These are phyloP conservation scores for Hordeum vulgare DNA, from an alignment of 176 grass and related monocot genomes.

Conservation along the genomic window DNA sequence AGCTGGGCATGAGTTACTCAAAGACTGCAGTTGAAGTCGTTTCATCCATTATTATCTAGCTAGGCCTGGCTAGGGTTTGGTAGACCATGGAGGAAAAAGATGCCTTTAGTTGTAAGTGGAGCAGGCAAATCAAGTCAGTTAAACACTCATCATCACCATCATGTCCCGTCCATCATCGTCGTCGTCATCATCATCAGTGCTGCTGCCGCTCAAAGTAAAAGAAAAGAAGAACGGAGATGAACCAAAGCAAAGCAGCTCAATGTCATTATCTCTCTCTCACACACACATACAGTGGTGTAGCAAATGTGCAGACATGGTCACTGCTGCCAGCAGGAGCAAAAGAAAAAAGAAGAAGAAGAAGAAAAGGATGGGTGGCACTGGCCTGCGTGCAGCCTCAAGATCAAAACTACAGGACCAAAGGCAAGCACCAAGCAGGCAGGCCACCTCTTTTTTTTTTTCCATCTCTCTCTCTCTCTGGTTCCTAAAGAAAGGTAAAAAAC, in stretches of 20 bases:
- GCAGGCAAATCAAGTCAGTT: slow-evolving; percentile 26
- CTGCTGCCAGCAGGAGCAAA: slow-evolving; percentile 28
- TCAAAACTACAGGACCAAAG: slow-evolving; percentile 46
- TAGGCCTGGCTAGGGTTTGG: not conserved
- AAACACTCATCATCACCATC: slow-evolving; percentile 3
- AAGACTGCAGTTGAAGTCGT: not conserved
- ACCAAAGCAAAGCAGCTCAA: slow-evolving; percentile 46
- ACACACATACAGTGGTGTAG: not conserved
- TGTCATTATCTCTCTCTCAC: slow-evolving; percentile 39
- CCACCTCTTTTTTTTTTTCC: not conserved
- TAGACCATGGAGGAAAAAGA: not conserved
- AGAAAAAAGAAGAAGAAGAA: not conserved
- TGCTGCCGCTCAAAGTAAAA: not conserved
- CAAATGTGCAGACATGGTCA: slow-evolving; percentile 46
- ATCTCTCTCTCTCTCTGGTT: not conserved
- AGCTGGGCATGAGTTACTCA: not conserved
- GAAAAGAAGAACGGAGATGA: slow-evolving; percentile 25
- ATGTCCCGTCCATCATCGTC: slow-evolving; percentile 4
- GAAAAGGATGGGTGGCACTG: slow-evolving; percentile 14
- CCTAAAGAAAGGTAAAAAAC: not conserved
- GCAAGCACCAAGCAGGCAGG: slow-evolving; percentile 10
- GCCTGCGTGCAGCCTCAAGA: slow-evolving; percentile 37
- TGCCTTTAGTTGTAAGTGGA: not conserved
- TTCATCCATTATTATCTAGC: not conserved
- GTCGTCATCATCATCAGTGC: not conserved